phyloP scores from a whole-genome alignment of 192 early-diverging fungal species.

The Rhizophagus prolifer region DNA sequence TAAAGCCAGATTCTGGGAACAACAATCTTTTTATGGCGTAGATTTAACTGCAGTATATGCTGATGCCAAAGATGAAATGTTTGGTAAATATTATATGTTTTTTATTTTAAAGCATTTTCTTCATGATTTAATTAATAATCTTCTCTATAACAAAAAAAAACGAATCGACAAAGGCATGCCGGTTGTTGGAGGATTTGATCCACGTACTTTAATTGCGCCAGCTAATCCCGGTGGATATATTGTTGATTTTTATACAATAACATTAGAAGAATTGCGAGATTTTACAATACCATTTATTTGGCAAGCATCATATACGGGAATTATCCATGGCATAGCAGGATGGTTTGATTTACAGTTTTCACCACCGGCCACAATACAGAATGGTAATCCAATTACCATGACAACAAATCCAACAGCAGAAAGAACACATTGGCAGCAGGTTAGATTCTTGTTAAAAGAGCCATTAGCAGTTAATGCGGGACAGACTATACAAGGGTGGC shows the following conservation, averaged over 20 bases:
- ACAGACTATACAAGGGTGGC: constrained; percentile 77
- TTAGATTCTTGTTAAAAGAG: constrained; percentile 88
- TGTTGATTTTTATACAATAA: constrained; percentile 87
- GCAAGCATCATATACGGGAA: constrained; percentile 79
- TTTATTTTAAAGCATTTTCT: background rate
- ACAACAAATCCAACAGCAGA: constrained; percentile 84
- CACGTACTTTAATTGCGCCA: constrained; percentile 69
- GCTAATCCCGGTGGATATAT: constrained; percentile 51
- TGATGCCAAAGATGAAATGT: constrained; percentile 87
- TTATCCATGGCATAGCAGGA: constrained; percentile 92
- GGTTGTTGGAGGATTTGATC: constrained; percentile 94
- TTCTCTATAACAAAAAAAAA: background rate
- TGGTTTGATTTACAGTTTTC: constrained; percentile 95
- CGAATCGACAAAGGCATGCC: constrained; percentile 57
- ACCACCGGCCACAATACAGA: constrained; percentile 46
- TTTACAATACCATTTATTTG: constrained; percentile 85
- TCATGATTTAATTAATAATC: background rate
- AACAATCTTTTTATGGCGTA: constrained; percentile 86
- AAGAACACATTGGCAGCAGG: constrained; percentile 98
- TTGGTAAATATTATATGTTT: constrained; percentile 49
- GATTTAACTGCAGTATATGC: constrained; percentile 83
- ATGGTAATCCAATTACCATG: constrained; percentile 69
- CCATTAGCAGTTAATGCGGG: constrained; percentile 94
- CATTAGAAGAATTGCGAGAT: constrained; percentile 74
- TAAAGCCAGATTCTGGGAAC: constrained; percentile 87